Evolutionary conservation across 208 protist genomes (phyloP), one percentile per base, ranked within the genome.

Genomic region (Zelonia costaricensis): DNA sequence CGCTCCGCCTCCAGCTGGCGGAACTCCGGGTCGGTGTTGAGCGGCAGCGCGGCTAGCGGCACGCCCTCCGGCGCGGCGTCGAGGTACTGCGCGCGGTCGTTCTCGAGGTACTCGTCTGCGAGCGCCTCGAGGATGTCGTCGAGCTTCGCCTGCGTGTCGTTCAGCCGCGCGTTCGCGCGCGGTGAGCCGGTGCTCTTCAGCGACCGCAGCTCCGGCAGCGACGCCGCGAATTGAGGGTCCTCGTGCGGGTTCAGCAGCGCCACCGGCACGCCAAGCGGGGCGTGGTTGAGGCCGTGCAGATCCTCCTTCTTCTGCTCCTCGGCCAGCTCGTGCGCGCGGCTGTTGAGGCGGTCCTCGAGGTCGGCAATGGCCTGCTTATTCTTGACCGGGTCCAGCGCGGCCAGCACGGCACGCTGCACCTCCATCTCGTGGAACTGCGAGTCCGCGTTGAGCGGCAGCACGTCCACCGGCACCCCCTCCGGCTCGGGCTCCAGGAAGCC

Each of bases 301-400:
- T 91, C 83, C 62, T 88, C 76, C 54, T 54, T 58, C 58, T 81
- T 76, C 57, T 84, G 78, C 47, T 71, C 68, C 48, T 73, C 59
- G 16, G 86, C 83, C 9, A 93, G 72, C 62, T 78, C 67, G 42
- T 79, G 68, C 3, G 83, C 83, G 43, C 80, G 84, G 48, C 83
- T 76, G 69, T 91, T 91, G 12, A 93, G 72, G 39, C 65, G 31
- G 35, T 78, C 78, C 74, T 93, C 86, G 10, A 93, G 73, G 44
- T 80, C 81, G 25, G 51, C 22, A 47, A 90, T 87, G 12, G 67
- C 53, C 20, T 61, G 63, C 27, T 58, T 70, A 58, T 77, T 88
- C 57, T 46, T 78, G 57, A 46, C 60, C 48, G 62, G 78, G 62
- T 88, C 84, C 65, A 86, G 72, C 8, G 75, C 63, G 22, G 74